phyloP scores from a whole-genome alignment of 345 rosid genomes.

The Trapa incisa region DNA sequence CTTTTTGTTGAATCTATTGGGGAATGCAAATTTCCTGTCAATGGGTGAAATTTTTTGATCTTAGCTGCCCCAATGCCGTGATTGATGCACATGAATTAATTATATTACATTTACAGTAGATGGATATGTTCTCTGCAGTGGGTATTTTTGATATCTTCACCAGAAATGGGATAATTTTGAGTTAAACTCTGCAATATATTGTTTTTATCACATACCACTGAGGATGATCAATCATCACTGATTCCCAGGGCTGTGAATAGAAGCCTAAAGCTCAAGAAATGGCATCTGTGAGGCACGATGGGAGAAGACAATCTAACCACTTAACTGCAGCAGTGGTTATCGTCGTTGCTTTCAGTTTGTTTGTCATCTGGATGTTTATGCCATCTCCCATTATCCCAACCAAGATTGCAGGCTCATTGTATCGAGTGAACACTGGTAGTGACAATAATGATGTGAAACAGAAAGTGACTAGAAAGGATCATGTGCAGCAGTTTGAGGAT shows the following conservation, averaged over 20 bases:
- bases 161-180: neutral
- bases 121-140: neutral
- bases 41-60: neutral
- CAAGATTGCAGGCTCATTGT: conserved; percentile 22
- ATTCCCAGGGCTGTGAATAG: conserved; percentile 14
- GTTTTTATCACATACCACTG: neutral
- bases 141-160: neutral
- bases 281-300: conserved; percentile 63
- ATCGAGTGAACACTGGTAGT: conserved; percentile 19
- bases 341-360: conserved; percentile 51
- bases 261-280: conserved; percentile 13
- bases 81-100: neutral
- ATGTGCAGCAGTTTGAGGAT: conserved; percentile 1
- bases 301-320: conserved; percentile 44
- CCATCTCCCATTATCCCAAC: conserved; percentile 48
- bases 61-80: neutral
- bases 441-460: conserved; percentile 22
- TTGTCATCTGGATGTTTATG: conserved; percentile 81
- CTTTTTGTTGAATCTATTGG: neutral
- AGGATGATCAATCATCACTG: neutral
- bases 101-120: neutral
- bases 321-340: conserved; percentile 46
- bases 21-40: neutral
- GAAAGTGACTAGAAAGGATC: conserved; percentile 8
- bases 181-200: neutral